Percentiles rank a stretch among this genome's conserved stretches.
Conservation (phyloP, 2,329 filamentous ascomycete species). For the Eutypella sp. region DNA sequence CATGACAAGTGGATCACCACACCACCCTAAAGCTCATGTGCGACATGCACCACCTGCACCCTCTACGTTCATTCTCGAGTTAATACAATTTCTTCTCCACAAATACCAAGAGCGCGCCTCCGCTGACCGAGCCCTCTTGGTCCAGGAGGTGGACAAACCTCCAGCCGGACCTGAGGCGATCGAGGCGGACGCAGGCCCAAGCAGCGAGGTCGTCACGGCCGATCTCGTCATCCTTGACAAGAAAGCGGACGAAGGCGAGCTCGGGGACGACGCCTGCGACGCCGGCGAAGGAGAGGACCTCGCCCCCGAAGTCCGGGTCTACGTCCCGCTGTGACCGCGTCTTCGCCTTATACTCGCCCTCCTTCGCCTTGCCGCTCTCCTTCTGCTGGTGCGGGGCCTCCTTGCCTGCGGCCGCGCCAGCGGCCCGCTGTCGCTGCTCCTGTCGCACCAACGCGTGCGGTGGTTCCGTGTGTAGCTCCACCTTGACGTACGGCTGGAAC, state of each 20-base stretch:
- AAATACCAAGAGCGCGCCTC: slow-evolving; percentile 68
- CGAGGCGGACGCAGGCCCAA: slow-evolving; percentile 85
- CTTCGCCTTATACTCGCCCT: slow-evolving; percentile 53
- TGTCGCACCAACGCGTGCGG: slow-evolving; percentile 20
- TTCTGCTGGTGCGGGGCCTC: slow-evolving; percentile 29
- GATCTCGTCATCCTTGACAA: slow-evolving; percentile 82
- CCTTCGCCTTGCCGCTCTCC: slow-evolving; percentile 46
- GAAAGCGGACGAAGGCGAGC: slow-evolving; percentile 73
- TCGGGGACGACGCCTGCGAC: slow-evolving; percentile 58
- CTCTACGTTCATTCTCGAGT: neutral
- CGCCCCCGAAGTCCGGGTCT: slow-evolving; percentile 58
- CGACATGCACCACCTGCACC: neutral
- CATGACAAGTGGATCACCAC: neutral
- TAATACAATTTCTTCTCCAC: slow-evolving; percentile 50
- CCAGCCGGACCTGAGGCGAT: slow-evolving; percentile 71
- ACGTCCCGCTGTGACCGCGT: slow-evolving; percentile 54
- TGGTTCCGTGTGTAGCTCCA: slow-evolving; percentile 73
- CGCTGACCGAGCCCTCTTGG: slow-evolving; percentile 57
- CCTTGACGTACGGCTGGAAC: slow-evolving; percentile 77
- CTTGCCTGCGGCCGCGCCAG: slow-evolving; percentile 39
- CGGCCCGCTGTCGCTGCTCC: slow-evolving; percentile 31
- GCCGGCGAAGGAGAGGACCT: slow-evolving; percentile 52
- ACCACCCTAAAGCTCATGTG: neutral
- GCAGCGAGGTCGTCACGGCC: slow-evolving; percentile 73
- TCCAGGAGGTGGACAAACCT: slow-evolving; percentile 74